Evolutionary conservation across 257 asterid species (phyloP).

Genomic region (Plantago major): DNA sequence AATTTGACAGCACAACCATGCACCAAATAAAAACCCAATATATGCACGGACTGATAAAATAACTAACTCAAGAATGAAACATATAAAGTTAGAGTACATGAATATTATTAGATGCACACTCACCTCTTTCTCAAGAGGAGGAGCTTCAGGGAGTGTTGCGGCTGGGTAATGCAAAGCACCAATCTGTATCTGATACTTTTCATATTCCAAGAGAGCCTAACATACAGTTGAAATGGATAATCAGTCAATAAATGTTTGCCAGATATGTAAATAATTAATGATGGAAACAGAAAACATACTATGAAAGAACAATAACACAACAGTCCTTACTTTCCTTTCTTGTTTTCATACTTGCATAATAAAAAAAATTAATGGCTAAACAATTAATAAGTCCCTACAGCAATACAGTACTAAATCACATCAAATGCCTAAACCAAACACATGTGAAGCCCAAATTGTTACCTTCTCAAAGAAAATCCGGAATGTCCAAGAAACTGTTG

Average conservation of each 20-base stretch:
- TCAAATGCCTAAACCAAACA: neutral
- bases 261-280: neutral
- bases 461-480: slow-evolving; percentile 85
- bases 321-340: neutral
- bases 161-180: slow-evolving; percentile 47
- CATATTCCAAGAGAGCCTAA: slow-evolving; percentile 58
- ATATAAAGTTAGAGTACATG: no score
- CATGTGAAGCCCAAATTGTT: slow-evolving; percentile 3
- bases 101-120: neutral
- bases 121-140: slow-evolving; percentile 48
- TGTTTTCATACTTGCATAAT: neutral
- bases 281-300: neutral
- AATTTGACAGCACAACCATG: no score
- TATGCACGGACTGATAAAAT: no score
- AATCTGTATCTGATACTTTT: slow-evolving; percentile 42
- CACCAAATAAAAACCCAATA: no score
- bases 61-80: no score
- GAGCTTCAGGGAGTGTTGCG: slow-evolving; percentile 33
- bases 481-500: slow-evolving; percentile 83
- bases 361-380: neutral
- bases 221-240: slow-evolving; percentile 11
- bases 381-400: neutral
- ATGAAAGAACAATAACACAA: neutral
- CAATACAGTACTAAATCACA: neutral
- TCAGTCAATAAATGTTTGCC: neutral